Conservation (phyloP, 225 moss, liverwort and hornwort genomes). For the Bryoerythrophyllum caledonicum region DNA sequence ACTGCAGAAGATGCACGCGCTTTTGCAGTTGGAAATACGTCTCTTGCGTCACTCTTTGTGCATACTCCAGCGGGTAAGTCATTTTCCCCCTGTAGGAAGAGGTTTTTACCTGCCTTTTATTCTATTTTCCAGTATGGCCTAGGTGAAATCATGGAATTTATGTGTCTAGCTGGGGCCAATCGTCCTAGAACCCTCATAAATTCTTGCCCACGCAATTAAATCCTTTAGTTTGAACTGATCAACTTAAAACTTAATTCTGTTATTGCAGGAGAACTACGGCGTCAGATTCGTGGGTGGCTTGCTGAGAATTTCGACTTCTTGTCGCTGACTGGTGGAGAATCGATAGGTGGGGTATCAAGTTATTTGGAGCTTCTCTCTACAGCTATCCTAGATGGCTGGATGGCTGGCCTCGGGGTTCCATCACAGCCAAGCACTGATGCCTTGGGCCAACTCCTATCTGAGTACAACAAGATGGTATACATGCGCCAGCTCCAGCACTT, state of each 20-base stretch:
- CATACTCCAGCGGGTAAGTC: conserved; percentile 74
- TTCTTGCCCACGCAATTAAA: background rate
- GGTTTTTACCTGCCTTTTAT: background rate
- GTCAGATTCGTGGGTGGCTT: conserved; percentile 82
- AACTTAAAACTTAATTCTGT: conserved; percentile 6
- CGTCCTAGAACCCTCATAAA: background rate
- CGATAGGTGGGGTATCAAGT: conserved; percentile 48
- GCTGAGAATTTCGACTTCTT: conserved; percentile 80
- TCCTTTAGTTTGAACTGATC: background rate
- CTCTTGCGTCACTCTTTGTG: conserved; percentile 79
- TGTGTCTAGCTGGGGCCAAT: background rate
- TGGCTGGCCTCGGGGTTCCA: conserved; percentile 86
- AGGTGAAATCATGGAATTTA: background rate
- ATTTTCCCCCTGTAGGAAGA: background rate
- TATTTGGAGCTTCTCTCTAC: conserved; percentile 77
- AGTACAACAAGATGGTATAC: conserved; percentile 76
- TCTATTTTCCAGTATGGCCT: background rate
- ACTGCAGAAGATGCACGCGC: conserved; percentile 75
- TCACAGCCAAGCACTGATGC: conserved; percentile 77
- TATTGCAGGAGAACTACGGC: conserved; percentile 58
- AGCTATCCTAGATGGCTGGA: conserved; percentile 89
- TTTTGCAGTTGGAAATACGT: conserved; percentile 79
- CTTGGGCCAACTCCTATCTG: conserved; percentile 76
- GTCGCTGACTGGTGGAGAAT: conserved; percentile 52
- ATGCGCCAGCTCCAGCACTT: conserved; percentile 75